Evolutionary conservation across 1,284 basidiomycete species (phyloP).

Genomic region (Ceratobasidium sp.): DNA sequence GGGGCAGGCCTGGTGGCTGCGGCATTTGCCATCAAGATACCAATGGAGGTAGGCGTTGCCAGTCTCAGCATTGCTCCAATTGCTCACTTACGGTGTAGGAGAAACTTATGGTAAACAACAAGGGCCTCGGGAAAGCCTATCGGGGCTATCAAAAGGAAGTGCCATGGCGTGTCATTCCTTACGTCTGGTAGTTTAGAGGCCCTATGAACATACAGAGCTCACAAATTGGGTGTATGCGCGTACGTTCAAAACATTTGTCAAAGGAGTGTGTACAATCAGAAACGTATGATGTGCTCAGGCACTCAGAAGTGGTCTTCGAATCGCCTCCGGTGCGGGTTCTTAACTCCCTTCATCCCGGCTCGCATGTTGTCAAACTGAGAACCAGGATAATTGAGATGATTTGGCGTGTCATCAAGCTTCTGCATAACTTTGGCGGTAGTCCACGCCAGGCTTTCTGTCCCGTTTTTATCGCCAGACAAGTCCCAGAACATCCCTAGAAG

Average conservation of each 20-base stretch:
- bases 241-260: no score
- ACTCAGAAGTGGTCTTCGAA: not conserved
- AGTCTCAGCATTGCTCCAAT: not conserved
- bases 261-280: not conserved
- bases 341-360: not conserved
- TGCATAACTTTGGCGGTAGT: slow-evolving; percentile 66
- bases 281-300: not conserved
- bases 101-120: slow-evolving; percentile 36
- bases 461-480: slow-evolving; percentile 76
- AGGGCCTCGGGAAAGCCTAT: slow-evolving; percentile 29
- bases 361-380: slow-evolving; percentile 59
- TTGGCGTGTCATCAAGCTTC: slow-evolving; percentile 73
- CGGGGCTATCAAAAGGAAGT: slow-evolving; percentile 38
- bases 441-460: slow-evolving; percentile 70
- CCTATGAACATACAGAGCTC: no score
- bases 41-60: slow-evolving; percentile 29
- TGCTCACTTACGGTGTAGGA: not conserved
- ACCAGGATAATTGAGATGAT: slow-evolving; percentile 73
- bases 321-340: not conserved
- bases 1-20: slow-evolving; percentile 8
- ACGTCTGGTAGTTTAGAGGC: slow-evolving; percentile 29
- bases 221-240: no score
- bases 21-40: slow-evolving; percentile 34
- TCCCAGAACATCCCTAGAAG: slow-evolving; percentile 59
- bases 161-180: slow-evolving; percentile 20